phyloP scores from a whole-genome alignment of 768 basidiomycete genomes.

The Amylocystis lapponica region DNA sequence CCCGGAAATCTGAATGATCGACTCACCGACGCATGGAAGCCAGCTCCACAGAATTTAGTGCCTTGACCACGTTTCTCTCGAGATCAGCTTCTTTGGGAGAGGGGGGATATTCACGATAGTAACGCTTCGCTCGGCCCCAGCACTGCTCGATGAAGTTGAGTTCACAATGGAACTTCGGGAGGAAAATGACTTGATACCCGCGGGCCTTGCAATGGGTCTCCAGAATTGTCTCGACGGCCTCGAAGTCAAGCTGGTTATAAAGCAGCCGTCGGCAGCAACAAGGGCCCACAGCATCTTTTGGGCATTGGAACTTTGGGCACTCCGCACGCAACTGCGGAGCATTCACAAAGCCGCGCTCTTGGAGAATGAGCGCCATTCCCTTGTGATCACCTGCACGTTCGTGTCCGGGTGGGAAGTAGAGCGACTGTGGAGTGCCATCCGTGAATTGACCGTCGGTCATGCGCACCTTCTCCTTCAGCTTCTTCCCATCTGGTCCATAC shows the following conservation, averaged over 20 bases:
- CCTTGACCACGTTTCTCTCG: conserved; percentile 23
- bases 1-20: too few relatives aligned
- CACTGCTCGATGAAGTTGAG: conserved; percentile 35
- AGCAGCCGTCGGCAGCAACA: conserved; percentile 28
- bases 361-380: conserved; percentile 18
- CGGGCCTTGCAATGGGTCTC: conserved; percentile 23
- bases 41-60: too few relatives aligned
- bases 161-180: conserved; percentile 36
- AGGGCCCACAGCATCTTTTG: not conserved
- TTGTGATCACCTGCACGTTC: conserved; percentile 13
- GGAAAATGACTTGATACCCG: conserved; percentile 29
- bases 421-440: conserved; percentile 10
- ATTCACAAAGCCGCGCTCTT: conserved; percentile 4
- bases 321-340: conserved; percentile 9
- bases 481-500: too few relatives aligned
- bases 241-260: conserved; percentile 31
- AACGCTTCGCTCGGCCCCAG: conserved; percentile 32
- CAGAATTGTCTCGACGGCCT: conserved; percentile 15
- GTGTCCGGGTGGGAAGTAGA: conserved; percentile 14
- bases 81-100: conserved; percentile 29
- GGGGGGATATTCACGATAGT: conserved; percentile 21
- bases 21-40: too few relatives aligned
- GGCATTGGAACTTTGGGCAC: conserved; percentile 24
- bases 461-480: not conserved
- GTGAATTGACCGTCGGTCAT: conserved; percentile 10